Evolutionary conservation across 768 basidiomycete species (phyloP), one percentile per base, ranked within the genome.

Genomic region (Basidioascus undulatus): DNA sequence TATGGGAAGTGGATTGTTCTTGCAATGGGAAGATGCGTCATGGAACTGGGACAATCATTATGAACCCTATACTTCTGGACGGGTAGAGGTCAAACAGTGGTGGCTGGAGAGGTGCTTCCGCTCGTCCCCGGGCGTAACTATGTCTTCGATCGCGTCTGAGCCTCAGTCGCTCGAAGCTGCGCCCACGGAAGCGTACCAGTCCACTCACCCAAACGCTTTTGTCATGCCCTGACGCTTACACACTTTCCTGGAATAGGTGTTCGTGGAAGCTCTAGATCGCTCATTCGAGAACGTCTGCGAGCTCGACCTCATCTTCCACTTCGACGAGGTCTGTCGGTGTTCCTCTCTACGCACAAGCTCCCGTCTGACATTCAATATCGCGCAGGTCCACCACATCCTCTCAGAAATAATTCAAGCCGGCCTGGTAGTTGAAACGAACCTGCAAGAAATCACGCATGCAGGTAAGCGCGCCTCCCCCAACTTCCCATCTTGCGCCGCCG

Each of bases 281-380:
- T 74, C 83, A 13, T 98, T 96, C 55, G 84, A 92, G 63, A 96
- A 94, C 53, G 92, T 98, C 0, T 96, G 92, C 59, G 92, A 98
- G 58, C 65, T 98, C 34, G 92, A 98, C 57, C 67, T 98, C 11
- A 87, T 98, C 38, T 98, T 96, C 58, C 87, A 94, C 57, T 98
- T 94, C 53, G 92, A 96, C 57, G 86, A 96, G 67, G 87, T 82
- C 49, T 25, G 67, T 46, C 23, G 24, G 6, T 25, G 7, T 2
- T 32, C 35, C 39, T 28, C 35, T 16, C 32, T 25, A 32, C 10
- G 18, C 1, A 1, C 41, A n/a, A 19, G 19, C 24, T 31, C 15
- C 24, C 12, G 13, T 5, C n/a, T 37, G 24, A 32, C 16, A 20
- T 15, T 43, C 27, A 26, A 32, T 9, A 43, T 23, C 40, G 32